These are phyloP conservation scores for Suhomyces faveliae DNA, from an alignment of 805 yeast genomes.

Conservation along the genomic window DNA sequence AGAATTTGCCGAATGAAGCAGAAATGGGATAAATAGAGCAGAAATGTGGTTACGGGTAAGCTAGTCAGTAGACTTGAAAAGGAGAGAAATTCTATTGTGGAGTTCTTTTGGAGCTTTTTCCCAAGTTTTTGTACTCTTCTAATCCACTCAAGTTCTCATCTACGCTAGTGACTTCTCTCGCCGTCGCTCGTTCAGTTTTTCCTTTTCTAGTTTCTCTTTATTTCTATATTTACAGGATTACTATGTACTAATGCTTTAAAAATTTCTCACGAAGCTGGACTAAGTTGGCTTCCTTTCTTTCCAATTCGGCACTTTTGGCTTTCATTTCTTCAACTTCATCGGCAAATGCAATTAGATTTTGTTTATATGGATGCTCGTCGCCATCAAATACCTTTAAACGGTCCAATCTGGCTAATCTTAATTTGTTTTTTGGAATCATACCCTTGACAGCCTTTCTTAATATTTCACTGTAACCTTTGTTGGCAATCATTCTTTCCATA, in stretches of 20 bases:
- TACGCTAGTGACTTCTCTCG: too few species aligned
- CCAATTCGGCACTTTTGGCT: constrained; percentile 41
- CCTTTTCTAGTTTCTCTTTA: too few species aligned
- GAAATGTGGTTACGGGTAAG: too few species aligned
- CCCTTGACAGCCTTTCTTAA: constrained; percentile 87
- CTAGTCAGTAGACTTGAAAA: too few species aligned
- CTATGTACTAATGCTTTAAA: constrained; percentile 19
- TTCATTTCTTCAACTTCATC: constrained; percentile 63
- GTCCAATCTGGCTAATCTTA: constrained; percentile 73
- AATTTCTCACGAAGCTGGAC: constrained; percentile 36
- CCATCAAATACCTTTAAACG: constrained; percentile 88
- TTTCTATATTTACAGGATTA: not conserved
- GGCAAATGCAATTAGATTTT: constrained; percentile 81
- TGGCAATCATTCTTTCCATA: constrained; percentile 70
- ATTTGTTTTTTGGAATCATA: constrained; percentile 91
- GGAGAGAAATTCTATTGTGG: too few species aligned
- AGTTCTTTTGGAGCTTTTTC: too few species aligned
- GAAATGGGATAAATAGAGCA: too few species aligned
- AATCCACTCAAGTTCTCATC: too few species aligned
- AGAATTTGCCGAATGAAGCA: too few species aligned
- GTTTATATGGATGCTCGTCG: constrained; percentile 79
- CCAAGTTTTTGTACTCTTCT: too few species aligned
- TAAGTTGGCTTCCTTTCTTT: constrained; percentile 29
- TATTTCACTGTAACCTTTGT: constrained; percentile 87
- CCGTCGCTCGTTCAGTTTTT: too few species aligned